Evolutionary conservation across 805 yeast species (phyloP), one percentile per base, ranked within the genome.

Genomic region (Myxozyma monticola): DNA sequence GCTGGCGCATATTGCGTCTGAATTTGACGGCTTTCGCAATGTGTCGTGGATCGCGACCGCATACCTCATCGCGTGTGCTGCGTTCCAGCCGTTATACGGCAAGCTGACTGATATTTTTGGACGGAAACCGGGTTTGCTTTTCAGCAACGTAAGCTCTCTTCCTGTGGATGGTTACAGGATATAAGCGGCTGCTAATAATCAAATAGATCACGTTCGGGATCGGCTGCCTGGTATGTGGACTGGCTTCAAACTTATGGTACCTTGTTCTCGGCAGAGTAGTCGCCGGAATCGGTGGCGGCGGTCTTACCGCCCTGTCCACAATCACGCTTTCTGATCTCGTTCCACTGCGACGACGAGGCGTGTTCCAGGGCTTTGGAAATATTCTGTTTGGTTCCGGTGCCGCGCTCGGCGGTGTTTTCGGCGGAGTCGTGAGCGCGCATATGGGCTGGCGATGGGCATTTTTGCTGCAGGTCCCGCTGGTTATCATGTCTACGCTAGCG

Each of bases 261-360:
- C 57, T 61, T 10, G 61, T 61, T 6, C 34, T 48, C 8, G 62
- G 60, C 1, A 73, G 95, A 60, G 83, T 87, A n/a, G 44, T 84
- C 43, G 80, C 90, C 24, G 91, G 91, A 21, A 76, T 83, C 55
- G 91, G 90, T 8, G 89, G 88, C 25, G 86, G 88, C 12, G 90
- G 91, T 0, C 76, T 84, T 50, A 80, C 79, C 34, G 74, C 86
- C 0, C 67, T 84, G 53, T 77, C 85, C 4, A 81, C 88, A 6
- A 83, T 84, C 45, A 73, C 84, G 2, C 76, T 81, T 60, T 79
- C 85, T 7, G 91, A 85, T 65, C 69, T 85, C 31, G 79, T 85
- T 25, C 79, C 87, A 2, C 74, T 81, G 43, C 72, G 86, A 49
- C 79, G 80, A 29, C 70, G 93, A 57, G 90, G 88, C 1, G 64